Evolutionary conservation across 164 flowering plant species (phyloP), one percentile per base, ranked within the genome.

Genomic region (Paratinospora sagittata): DNA sequence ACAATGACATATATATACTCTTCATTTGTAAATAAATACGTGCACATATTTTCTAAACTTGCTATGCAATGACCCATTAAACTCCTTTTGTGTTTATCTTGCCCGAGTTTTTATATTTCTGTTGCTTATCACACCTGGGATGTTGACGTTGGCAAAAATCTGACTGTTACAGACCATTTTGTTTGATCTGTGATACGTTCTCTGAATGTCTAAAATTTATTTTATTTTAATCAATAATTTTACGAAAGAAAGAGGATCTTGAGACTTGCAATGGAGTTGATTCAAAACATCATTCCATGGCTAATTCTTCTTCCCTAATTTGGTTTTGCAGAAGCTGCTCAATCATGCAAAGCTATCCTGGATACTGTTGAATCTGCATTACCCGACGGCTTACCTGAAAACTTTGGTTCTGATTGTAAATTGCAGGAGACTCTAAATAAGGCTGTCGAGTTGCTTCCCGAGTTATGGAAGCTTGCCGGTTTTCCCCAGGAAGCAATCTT

Each of bases 371-470:
- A 92, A 73, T 84, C 91, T 77, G 87, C 94, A 77, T 79, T 86
- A 65, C 97, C 95, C 3, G 87, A 90, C 37, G 97, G 97, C 75
- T 68, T 92, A 77, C 86, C 88, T 71, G 88, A 84, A 75, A 83
- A 76, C 75, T 79, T 88, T 70, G 82, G 79, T 43, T 45, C 81
- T 55, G 90, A 90, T 75, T 78, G 80, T 75, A 95, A 89, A 80
- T 81, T 92, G 80, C 89, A 87, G 69, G 97, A 90, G 67, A 87
- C 86, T 57, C 58, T 95, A 72, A 86, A 72, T 78, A 86, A 85
- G 72, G 88, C 97, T 41, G 96, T 90, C 24, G 98, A 91, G 75
- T 74, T 92, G 74, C 94, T 92, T 71, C 99, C 99, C 0, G 92
- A 95, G 76, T 67, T 92, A 36, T 91, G 89, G 88, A 92, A 86